Percentiles rank a stretch among this genome's conserved stretches.
Evolutionary conservation across 2,329 filamentous ascomycete genomes (phyloP).

Genomic region (Cordyceps cicadae): DNA sequence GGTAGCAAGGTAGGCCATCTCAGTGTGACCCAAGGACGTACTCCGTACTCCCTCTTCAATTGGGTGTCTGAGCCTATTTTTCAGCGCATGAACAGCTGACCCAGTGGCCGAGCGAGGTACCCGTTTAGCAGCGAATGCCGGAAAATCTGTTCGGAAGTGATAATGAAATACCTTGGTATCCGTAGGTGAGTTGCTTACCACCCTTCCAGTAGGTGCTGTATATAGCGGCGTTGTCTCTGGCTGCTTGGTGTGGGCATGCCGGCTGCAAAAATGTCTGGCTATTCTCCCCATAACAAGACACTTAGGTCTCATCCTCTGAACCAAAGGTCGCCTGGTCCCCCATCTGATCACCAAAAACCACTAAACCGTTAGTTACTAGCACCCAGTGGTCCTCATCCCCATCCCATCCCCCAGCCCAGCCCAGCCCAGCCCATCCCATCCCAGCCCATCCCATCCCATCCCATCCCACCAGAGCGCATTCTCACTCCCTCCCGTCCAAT

Average conservation of each 20-base stretch:
- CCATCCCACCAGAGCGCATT: background rate
- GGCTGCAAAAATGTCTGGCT: background rate
- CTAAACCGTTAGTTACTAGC: background rate
- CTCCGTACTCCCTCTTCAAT: no score
- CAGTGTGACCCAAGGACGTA: no score
- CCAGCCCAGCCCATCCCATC: background rate
- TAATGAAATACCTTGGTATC: no score
- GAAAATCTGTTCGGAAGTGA: no score
- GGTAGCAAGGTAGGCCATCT: no score
- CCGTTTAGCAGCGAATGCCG: no score
- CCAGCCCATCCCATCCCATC: background rate
- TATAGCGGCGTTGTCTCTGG: conserved; percentile 2
- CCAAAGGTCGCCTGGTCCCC: background rate
- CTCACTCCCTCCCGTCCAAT: background rate
- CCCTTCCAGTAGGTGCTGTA: no score
- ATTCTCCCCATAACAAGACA: background rate
- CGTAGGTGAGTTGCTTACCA: no score
- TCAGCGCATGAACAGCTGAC: no score
- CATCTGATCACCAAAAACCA: background rate
- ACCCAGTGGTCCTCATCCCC: background rate
- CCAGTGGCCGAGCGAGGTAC: no score
- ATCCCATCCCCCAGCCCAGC: background rate
- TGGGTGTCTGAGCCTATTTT: no score
- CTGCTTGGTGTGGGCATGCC: background rate
- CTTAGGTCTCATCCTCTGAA: background rate